Conservation (phyloP, 768 basidiomycete genomes). For the Clavulina sp. region DNA sequence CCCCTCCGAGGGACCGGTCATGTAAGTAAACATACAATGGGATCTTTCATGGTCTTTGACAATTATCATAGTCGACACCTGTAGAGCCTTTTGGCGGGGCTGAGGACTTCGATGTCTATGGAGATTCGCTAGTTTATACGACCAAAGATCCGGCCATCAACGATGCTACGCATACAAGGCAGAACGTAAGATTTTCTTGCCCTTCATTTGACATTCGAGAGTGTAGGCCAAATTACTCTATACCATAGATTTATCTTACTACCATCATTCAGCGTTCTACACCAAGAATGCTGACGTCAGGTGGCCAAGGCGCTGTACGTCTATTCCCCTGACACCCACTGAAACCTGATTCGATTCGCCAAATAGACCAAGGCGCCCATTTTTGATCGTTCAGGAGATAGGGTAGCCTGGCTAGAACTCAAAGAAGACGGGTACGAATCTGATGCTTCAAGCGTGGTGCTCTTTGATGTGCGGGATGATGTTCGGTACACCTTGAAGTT, state of each 20-base stretch:
- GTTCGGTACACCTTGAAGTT: constrained; percentile 3
- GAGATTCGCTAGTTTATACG: constrained; percentile 46
- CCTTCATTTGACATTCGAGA: not conserved
- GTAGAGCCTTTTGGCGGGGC: constrained; percentile 11
- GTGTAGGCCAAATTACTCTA: not conserved
- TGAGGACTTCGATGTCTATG: constrained; percentile 18
- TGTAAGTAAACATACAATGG: constrained; percentile 31
- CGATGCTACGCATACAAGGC: constrained; percentile 74
- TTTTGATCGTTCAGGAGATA: not conserved
- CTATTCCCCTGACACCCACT: constrained; percentile 7
- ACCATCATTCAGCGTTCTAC: constrained; percentile 3
- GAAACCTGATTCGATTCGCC: no score
- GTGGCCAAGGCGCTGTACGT: constrained; percentile 9
- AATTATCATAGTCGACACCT: constrained; percentile 4
- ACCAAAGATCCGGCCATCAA: constrained; percentile 67
- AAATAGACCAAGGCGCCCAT: no score
- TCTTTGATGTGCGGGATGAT: constrained; percentile 4
- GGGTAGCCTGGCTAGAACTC: constrained; percentile 8
- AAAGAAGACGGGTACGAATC: constrained; percentile 10
- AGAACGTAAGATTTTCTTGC: constrained; percentile 36
- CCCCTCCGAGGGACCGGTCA: constrained; percentile 50
- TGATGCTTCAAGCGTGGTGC: constrained; percentile 2
- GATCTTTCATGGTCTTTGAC: constrained; percentile 3
- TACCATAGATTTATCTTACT: constrained; percentile 5
- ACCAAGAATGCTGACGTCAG: constrained; percentile 8